These are phyloP conservation scores for Blastocystis sp. DNA, from an alignment of 352 stramenopile species.

Conservation along the genomic window DNA sequence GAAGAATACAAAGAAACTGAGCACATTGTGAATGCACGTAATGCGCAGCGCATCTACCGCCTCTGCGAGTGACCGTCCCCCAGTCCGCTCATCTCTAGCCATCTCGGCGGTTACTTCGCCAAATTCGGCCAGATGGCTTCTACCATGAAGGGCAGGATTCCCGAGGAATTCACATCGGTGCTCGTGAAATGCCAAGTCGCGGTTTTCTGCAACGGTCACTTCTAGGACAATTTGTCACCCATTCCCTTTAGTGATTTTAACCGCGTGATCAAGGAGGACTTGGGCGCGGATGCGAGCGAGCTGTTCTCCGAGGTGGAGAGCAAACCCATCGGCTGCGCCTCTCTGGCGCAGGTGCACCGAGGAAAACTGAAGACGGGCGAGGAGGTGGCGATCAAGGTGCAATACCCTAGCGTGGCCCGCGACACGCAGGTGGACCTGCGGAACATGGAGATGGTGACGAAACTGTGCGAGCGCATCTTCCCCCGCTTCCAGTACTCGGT, in stretches of 20 bases:
- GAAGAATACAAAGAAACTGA: slow-evolving; percentile 37
- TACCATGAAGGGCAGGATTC: slow-evolving; percentile 23
- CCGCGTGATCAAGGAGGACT: slow-evolving; percentile 52
- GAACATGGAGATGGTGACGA: slow-evolving; percentile 56
- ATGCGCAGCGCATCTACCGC: slow-evolving; percentile 16
- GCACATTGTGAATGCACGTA: slow-evolving; percentile 54
- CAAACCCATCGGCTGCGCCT: slow-evolving; percentile 47
- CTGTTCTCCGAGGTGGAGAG: slow-evolving; percentile 54
- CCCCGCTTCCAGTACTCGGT: slow-evolving; percentile 61
- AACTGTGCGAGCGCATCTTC: slow-evolving; percentile 35
- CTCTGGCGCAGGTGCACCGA: slow-evolving; percentile 60
- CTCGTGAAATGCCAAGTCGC: slow-evolving; percentile 46
- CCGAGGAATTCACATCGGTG: slow-evolving; percentile 19
- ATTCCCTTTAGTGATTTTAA: slow-evolving; percentile 66
- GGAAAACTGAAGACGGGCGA: slow-evolving; percentile 41
- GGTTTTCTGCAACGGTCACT: background rate
- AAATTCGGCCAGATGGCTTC: slow-evolving; percentile 68
- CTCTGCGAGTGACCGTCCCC: slow-evolving; percentile 23
- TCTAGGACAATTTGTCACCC: slow-evolving; percentile 25
- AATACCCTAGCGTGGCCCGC: slow-evolving; percentile 44
- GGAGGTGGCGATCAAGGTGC: slow-evolving; percentile 68
- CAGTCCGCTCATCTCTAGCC: background rate
- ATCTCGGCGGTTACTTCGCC: slow-evolving; percentile 65
- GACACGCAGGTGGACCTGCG: slow-evolving; percentile 62
- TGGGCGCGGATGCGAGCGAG: slow-evolving; percentile 1